A percentile compares a stretch with the other conserved stretches of the same genome.
These are phyloP conservation scores for Aaosphaeria arxii DNA, from an alignment of 2,329 filamentous ascomycete species.

Conservation along the genomic window DNA sequence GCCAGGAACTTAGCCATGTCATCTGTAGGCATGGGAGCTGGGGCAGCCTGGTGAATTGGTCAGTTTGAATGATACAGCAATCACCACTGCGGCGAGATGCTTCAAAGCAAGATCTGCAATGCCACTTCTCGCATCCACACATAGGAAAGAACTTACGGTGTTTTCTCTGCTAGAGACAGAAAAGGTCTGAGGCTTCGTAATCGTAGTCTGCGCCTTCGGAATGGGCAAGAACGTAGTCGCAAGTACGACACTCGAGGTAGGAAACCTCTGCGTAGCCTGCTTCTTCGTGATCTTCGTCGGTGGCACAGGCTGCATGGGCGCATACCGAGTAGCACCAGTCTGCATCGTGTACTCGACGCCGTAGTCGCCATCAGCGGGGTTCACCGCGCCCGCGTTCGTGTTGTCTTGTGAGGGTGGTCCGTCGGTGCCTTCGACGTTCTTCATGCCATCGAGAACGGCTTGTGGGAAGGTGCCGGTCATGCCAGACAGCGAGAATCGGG, in stretches of 20 bases:
- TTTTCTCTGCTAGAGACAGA: slow-evolving; percentile 54
- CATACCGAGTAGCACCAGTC: slow-evolving; percentile 57
- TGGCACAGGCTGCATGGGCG: slow-evolving; percentile 60
- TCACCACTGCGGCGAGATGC: too few relatives aligned
- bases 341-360: slow-evolving; percentile 55
- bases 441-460: slow-evolving; percentile 39
- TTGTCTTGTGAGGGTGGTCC: slow-evolving; percentile 25
- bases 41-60: slow-evolving; percentile 45
- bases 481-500: slow-evolving; percentile 61
- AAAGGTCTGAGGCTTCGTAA: slow-evolving; percentile 52
- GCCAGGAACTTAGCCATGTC: slow-evolving; percentile 58
- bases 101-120: too few relatives aligned
- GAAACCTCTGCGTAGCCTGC: slow-evolving; percentile 48
- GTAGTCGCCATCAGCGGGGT: slow-evolving; percentile 29
- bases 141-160: slow-evolving; percentile 49
- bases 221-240: slow-evolving; percentile 50
- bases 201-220: slow-evolving; percentile 48
- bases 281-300: slow-evolving; percentile 58
- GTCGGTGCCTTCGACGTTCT: slow-evolving; percentile 20
- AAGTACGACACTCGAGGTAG: slow-evolving; percentile 54
- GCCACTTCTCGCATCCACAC: too few relatives aligned
- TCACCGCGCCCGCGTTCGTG: slow-evolving; percentile 12
- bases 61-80: too few relatives aligned
- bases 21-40: slow-evolving; percentile 49
- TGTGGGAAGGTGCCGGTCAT: slow-evolving; percentile 61